Evolutionary conservation across 2,329 filamentous ascomycete species (phyloP).

Genomic region (Westerdykella sp.): DNA sequence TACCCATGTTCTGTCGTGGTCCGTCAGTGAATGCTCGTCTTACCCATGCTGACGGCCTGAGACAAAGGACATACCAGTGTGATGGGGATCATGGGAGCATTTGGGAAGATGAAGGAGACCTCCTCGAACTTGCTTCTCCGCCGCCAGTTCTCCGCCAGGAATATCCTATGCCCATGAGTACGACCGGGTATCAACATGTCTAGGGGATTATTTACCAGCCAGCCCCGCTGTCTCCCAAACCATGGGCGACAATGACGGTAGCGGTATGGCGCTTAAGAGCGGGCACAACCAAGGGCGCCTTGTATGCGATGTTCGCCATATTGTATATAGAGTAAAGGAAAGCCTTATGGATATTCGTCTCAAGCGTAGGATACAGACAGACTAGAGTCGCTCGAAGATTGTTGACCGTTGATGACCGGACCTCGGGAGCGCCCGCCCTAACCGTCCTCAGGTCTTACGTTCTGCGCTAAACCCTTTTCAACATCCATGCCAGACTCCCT

Average conservation of each 20-base stretch:
- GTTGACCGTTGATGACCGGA: too few species aligned
- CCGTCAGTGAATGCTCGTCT: conserved; percentile 3
- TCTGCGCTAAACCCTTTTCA: too few species aligned
- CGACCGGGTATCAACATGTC: too few species aligned
- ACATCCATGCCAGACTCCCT: background rate
- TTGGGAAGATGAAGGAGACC: conserved; percentile 89
- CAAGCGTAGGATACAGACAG: too few species aligned
- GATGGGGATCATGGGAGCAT: conserved; percentile 81
- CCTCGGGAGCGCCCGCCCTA: too few species aligned
- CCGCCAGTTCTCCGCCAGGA: conserved; percentile 81
- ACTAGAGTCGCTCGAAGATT: too few species aligned
- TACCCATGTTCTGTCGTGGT: conserved; percentile 60
- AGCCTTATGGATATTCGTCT: background rate
- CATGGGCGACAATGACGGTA: conserved; percentile 91
- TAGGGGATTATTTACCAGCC: conserved; percentile 55
- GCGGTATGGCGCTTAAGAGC: conserved; percentile 80
- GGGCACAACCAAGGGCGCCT: conserved; percentile 62
- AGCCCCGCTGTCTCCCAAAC: conserved; percentile 72
- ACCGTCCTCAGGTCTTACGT: too few species aligned
- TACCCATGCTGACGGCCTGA: background rate
- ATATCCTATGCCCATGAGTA: conserved; percentile 47
- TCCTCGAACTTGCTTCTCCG: conserved; percentile 73
- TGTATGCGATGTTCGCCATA: conserved; percentile 24
- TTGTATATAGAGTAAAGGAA: background rate
- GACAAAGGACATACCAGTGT: conserved; percentile 57